phyloP scores from a whole-genome alignment of 768 basidiomycete genomes.

The Lactarius vividus region DNA sequence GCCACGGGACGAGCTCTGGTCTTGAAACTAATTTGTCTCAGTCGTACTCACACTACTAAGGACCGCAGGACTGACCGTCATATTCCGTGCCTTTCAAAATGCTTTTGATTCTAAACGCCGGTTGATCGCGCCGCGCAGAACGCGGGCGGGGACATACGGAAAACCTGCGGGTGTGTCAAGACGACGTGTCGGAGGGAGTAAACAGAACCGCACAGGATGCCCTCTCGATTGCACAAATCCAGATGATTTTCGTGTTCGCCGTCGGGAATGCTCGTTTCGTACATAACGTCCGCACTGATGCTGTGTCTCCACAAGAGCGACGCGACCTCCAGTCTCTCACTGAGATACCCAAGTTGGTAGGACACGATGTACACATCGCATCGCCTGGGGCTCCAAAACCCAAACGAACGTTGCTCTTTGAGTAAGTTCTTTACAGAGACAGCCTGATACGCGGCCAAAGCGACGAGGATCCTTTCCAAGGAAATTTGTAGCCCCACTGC shows the following conservation, averaged over 20 bases:
- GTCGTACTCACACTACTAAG: not conserved
- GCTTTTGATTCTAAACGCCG: constrained; percentile 80
- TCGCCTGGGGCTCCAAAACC: constrained; percentile 85
- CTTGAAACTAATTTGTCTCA: constrained; percentile 45
- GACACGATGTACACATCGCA: constrained; percentile 87
- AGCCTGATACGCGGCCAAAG: constrained; percentile 67
- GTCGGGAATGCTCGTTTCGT: constrained; percentile 67
- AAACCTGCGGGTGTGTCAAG: constrained; percentile 39
- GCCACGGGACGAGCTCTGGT: constrained; percentile 69
- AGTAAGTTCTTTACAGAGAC: constrained; percentile 62
- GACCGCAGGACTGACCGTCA: constrained; percentile 49
- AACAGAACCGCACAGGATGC: constrained; percentile 59
- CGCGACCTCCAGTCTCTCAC: constrained; percentile 75
- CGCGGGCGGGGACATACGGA: constrained; percentile 55
- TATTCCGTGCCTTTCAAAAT: constrained; percentile 75
- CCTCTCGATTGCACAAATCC: constrained; percentile 73
- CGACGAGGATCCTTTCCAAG: constrained; percentile 70
- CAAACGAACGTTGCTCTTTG: constrained; percentile 80
- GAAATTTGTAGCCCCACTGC: constrained; percentile 76
- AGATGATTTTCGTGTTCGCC: constrained; percentile 61
- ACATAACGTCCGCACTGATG: constrained; percentile 87
- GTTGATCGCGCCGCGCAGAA: constrained; percentile 52
- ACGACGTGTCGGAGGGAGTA: not conserved
- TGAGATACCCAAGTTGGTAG: constrained; percentile 68
- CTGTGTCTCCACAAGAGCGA: constrained; percentile 75